Conservation (phyloP, 208 protist species). For the Novymonas esmeraldas region DNA sequence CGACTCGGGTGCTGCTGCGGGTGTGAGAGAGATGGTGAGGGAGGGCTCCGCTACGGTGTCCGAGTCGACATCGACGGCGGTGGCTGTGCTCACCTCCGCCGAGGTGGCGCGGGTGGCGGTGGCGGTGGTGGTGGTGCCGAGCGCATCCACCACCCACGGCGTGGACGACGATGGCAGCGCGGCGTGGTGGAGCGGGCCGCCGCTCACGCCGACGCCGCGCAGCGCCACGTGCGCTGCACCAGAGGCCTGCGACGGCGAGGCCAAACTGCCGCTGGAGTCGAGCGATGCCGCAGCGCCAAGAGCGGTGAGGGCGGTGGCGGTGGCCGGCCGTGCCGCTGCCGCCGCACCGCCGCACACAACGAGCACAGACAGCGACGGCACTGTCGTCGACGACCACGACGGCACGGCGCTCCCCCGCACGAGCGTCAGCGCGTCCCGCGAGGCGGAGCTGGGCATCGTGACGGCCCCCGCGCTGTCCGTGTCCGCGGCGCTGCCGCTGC, state of each 20-base stretch:
- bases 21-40: too few species aligned
- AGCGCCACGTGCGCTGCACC: neutral
- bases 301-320: neutral
- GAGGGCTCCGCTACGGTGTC: too few species aligned
- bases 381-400: neutral
- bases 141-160: too few species aligned
- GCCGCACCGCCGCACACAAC: neutral
- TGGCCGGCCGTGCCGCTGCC: neutral
- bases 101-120: too few species aligned
- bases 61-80: too few species aligned
- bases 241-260: neutral
- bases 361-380: constrained; percentile 11
- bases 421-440: neutral
- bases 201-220: neutral
- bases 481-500: too few species aligned
- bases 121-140: too few species aligned
- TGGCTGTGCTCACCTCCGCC: too few species aligned
- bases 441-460: neutral
- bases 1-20: too few species aligned
- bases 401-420: neutral
- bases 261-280: neutral
- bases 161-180: too few species aligned
- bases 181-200: too few species aligned
- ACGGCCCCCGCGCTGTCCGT: neutral
- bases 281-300: neutral